Percentiles rank a stretch among this genome's conserved stretches.
These are phyloP conservation scores for Hordeum marinum DNA, from an alignment of 176 grass and related monocot genomes.

Conservation along the genomic window DNA sequence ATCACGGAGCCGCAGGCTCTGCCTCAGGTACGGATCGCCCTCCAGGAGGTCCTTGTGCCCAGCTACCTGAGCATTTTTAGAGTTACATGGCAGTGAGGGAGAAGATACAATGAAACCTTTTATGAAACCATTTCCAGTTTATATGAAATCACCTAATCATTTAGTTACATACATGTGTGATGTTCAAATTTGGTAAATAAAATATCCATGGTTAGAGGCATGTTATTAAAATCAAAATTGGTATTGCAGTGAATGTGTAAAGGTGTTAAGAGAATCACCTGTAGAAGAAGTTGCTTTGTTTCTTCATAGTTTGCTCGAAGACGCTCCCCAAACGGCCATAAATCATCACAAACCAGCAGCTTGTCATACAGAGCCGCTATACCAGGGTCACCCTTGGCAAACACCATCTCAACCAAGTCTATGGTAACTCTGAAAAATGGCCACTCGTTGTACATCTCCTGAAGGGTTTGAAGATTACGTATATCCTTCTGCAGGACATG, in stretches of 20 bases:
- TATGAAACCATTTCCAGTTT: neutral
- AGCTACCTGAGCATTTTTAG: constrained; percentile 51
- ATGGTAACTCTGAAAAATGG: constrained; percentile 95
- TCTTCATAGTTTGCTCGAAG: constrained; percentile 75
- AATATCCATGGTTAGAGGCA: neutral
- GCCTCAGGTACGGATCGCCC: constrained; percentile 85
- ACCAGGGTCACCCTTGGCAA: constrained; percentile 91
- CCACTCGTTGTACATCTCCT: constrained; percentile 90
- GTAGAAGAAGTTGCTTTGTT: constrained; percentile 84
- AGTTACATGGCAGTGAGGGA: neutral
- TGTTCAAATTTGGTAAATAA: neutral
- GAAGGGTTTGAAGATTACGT: constrained; percentile 61
- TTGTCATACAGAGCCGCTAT: constrained; percentile 93
- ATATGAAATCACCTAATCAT: neutral
- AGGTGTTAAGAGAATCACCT: constrained; percentile 36
- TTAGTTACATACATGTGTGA: neutral
- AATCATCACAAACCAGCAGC: constrained; percentile 72
- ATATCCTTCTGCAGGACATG: constrained; percentile 71
- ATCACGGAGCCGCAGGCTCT: constrained; percentile 75
- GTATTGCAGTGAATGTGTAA: neutral
- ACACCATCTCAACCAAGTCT: constrained; percentile 98
- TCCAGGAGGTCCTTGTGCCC: constrained; percentile 91
- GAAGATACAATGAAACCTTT: neutral
- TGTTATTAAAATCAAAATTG: neutral
- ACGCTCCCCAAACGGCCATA: constrained; percentile 67